Base-by-base conservation (phyloP, 148 eudicot genomes). In the Persicaria tinctoria region DNA sequence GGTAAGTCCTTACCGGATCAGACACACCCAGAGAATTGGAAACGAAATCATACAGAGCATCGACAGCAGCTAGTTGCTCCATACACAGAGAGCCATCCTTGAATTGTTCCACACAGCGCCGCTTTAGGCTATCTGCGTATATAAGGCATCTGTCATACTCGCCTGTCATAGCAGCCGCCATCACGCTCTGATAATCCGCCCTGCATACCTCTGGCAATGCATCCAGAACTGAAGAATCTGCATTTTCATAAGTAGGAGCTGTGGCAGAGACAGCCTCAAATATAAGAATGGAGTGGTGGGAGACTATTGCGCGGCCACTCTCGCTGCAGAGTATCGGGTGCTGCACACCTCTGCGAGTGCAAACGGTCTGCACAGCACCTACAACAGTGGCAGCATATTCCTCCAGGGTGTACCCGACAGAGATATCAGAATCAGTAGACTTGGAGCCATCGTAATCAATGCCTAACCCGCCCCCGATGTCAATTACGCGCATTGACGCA, bases 391-490 rank as follows among this genome's bases (percentile, higher is more conserved):
- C 81, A 0, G 98, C 98, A 41, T 95, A 95, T 71, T 95, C 96
- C 12, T 95, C 87, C 10, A 95, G 78, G 0, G 84, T 76, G 18
- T 95, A 95, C 6, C 84, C 90, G 47, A 95, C 96, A 0, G 98
- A 95, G 14, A 92, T 51, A 59, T 95, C 98, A 17, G 93, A 92
- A 46, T 91, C 81, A 0, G 81, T 38, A 1, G 93, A 89, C 53
- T 87, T 90, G 0, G 98, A 86, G 4, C 98, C 98, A 49, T 95
- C 98, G 12, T 95, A 95, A 62, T 95, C 98, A 13, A 95, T 89
- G 6, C 98, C 98, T 13, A 95, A 85, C 6, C 97, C 98, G 7
- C 97, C 98, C 6, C 98, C 98, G 2, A 91, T 85, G 44, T 95
- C 98, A 20, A 95, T 92, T 11, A 95, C 91, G 5, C 78, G 50